Conservation (phyloP, 768 basidiomycete genomes). For the Russula emetica region DNA sequence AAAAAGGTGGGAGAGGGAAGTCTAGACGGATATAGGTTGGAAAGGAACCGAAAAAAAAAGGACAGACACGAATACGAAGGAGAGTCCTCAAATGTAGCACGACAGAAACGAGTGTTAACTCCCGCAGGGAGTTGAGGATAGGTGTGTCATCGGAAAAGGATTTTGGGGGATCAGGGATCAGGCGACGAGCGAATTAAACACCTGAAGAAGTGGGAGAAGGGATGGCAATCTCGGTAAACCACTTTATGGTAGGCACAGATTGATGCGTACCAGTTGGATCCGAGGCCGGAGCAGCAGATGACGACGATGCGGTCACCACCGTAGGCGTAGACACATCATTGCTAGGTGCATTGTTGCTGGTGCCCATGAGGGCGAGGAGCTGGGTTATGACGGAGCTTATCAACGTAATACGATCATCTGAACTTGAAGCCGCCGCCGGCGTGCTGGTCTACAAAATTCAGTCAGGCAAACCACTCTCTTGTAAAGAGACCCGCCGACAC, state of each 20-base stretch:
- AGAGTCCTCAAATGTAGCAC: not conserved
- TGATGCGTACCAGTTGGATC: not conserved
- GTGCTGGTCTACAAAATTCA: too few relatives aligned
- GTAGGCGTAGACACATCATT: too few relatives aligned
- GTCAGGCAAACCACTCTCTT: too few relatives aligned
- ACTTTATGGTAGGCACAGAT: not conserved
- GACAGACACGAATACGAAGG: not conserved
- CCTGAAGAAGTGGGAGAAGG: slow-evolving; percentile 1
- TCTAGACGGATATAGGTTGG: not conserved
- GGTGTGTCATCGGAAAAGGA: too few relatives aligned
- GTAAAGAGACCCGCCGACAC: too few relatives aligned
- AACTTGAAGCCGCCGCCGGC: too few relatives aligned
- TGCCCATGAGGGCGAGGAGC: too few relatives aligned
- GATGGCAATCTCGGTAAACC: not conserved
- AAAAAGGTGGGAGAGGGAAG: not conserved
- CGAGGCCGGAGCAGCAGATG: not conserved
- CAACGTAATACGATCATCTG: too few relatives aligned
- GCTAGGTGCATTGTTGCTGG: too few relatives aligned
- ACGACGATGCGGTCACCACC: not conserved
- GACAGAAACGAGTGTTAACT: not conserved
- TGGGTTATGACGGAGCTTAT: too few relatives aligned
- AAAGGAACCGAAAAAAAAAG: not conserved
- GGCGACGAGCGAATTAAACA: not conserved
- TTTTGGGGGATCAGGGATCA: not conserved
- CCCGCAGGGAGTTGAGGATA: not conserved